These are phyloP conservation scores for Podospora comata DNA, from an alignment of 495 filamentous ascomycete genomes.

Conservation along the genomic window DNA sequence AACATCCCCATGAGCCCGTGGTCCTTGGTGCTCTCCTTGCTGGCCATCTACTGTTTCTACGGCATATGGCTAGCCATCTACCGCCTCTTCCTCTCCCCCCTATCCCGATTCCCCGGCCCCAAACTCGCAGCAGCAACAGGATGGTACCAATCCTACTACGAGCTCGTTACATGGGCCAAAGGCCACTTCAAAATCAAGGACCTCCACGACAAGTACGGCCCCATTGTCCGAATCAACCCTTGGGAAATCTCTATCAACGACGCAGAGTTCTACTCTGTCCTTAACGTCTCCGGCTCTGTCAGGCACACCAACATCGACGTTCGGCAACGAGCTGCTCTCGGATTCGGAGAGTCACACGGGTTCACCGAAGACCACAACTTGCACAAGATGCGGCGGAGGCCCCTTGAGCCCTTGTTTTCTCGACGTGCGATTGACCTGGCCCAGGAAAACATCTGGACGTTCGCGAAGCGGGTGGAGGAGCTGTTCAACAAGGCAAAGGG, in stretches of 20 bases:
- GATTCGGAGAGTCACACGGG: conserved; percentile 5
- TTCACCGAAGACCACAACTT: conserved; percentile 7
- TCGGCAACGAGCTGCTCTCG: neutral
- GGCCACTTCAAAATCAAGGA: neutral
- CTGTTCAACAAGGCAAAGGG: neutral
- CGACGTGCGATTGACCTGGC: neutral
- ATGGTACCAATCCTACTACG: too few relatives aligned
- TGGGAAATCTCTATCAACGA: neutral
- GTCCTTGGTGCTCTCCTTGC: too few relatives aligned
- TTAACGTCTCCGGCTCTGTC: too few relatives aligned
- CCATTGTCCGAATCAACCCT: neutral
- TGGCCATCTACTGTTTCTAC: too few relatives aligned
- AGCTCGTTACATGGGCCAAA: too few relatives aligned
- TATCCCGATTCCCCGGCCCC: too few relatives aligned
- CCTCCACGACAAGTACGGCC: neutral
- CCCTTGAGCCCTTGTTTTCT: neutral
- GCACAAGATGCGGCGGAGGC: neutral
- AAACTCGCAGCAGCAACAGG: too few relatives aligned
- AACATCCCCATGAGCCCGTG: too few relatives aligned
- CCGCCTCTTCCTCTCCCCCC: too few relatives aligned
- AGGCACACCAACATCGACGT: neutral
- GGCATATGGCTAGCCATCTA: too few relatives aligned
- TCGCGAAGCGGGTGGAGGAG: neutral
- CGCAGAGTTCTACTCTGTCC: too few relatives aligned
- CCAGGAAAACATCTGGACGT: conserved; percentile 4